A percentile compares a stretch with the other conserved stretches of the same genome.
Conservation (phyloP, 768 basidiomycete genomes). For the Suillus ampliporus region DNA sequence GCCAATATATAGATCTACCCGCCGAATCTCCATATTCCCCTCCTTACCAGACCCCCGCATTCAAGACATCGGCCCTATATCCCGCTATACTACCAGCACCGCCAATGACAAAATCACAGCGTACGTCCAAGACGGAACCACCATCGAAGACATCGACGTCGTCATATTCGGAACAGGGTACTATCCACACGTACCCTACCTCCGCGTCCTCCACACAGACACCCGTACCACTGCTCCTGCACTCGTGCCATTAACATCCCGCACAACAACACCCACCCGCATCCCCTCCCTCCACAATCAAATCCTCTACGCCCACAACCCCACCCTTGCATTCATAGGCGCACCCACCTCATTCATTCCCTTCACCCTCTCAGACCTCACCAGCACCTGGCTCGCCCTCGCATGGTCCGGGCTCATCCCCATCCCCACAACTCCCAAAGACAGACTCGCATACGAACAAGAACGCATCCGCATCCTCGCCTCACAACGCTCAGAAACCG, state of each 20-base stretch:
- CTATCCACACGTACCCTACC: conserved; percentile 45
- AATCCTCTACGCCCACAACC: conserved; percentile 52
- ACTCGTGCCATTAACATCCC: conserved; percentile 36
- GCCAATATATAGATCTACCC: conserved; percentile 54
- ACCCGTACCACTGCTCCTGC: not conserved
- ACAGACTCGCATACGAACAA: conserved; percentile 44
- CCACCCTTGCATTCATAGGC: conserved; percentile 53
- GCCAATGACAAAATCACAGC: conserved; percentile 38
- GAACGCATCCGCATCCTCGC: conserved; percentile 37
- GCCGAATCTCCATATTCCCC: conserved; percentile 48
- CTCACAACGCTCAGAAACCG: conserved; percentile 21
- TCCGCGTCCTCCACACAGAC: conserved; percentile 36
- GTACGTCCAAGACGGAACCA: conserved; percentile 43
- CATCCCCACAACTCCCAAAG: conserved; percentile 42
- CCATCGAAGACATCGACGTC: conserved; percentile 46
- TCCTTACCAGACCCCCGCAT: conserved; percentile 51
- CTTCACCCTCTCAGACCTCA: conserved; percentile 53
- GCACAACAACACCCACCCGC: conserved; percentile 38
- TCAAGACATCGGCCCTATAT: conserved; percentile 47
- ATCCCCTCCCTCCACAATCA: conserved; percentile 52
- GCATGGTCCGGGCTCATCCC: conserved; percentile 41
- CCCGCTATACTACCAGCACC: conserved; percentile 34
- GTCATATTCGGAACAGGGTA: conserved; percentile 57
- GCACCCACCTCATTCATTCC: conserved; percentile 50
- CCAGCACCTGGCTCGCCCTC: conserved; percentile 54